Evolutionary conservation across 2,329 filamentous ascomycete genomes (phyloP).

Genomic region (Nemania sp.): DNA sequence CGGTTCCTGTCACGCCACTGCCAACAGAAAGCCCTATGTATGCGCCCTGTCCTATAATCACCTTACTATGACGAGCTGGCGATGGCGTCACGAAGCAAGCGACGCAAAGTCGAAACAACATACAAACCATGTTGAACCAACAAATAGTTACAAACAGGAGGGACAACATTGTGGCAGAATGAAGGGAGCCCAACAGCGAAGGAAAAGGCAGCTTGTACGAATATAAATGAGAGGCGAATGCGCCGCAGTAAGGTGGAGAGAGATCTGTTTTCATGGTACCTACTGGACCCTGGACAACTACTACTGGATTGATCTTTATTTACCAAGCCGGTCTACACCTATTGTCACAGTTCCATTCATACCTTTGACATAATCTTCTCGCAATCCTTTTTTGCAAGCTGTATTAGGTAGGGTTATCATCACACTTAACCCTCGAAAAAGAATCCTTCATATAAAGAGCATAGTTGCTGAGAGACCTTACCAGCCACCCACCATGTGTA

Average conservation of each 20-base stretch:
- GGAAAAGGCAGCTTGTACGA: not conserved
- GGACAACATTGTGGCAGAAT: not conserved
- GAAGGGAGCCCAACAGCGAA: not conserved
- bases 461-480: not conserved
- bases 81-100: not conserved
- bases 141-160: not conserved
- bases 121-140: not conserved
- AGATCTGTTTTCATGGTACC: not conserved
- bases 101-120: no score
- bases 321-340: not conserved
- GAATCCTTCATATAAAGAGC: not conserved
- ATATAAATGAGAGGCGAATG: not conserved
- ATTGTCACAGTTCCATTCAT: conserved; percentile 1
- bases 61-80: not conserved
- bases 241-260: not conserved
- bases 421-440: not conserved
- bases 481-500: not conserved
- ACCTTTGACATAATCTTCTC: not conserved
- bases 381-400: not conserved
- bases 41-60: not conserved
- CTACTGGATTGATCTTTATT: not conserved
- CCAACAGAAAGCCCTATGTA: not conserved
- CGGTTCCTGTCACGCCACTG: not conserved
- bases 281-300: no score
- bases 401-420: not conserved